phyloP scores from a whole-genome alignment of 306 rosid genomes.

The Glycine latifolia region DNA sequence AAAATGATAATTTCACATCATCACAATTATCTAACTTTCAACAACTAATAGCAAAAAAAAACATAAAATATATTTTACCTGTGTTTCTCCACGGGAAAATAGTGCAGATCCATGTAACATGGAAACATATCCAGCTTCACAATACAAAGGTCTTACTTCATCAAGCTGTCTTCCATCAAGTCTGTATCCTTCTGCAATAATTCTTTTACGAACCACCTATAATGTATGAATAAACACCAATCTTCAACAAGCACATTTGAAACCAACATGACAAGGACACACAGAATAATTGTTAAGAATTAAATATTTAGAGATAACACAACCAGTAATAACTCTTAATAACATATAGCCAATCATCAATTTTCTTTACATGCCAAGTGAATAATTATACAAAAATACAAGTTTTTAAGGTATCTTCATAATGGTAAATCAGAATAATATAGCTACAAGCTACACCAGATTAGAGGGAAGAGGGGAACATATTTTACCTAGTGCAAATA shows the following conservation, averaged over 20 bases:
- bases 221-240: slow-evolving; percentile 40
- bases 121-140: slow-evolving; percentile 80
- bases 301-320: slow-evolving; percentile 13
- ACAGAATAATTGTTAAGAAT: slow-evolving; percentile 7
- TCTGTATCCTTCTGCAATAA: slow-evolving; percentile 81
- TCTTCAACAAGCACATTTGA: slow-evolving; percentile 37
- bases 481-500: background rate
- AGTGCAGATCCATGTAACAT: slow-evolving; percentile 86
- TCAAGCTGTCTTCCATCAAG: slow-evolving; percentile 90
- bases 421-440: background rate
- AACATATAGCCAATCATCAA: background rate
- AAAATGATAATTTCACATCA: background rate
- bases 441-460: background rate
- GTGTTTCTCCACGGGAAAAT: slow-evolving; percentile 94
- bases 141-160: slow-evolving; percentile 96
- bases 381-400: background rate
- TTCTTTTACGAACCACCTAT: slow-evolving; percentile 90
- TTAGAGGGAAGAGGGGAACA: background rate
- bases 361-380: slow-evolving; percentile 23
- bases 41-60: slow-evolving; percentile 35
- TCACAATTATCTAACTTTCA: slow-evolving; percentile 21
- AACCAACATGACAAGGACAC: slow-evolving; percentile 20
- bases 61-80: slow-evolving; percentile 58
- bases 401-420: background rate
- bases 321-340: slow-evolving; percentile 12